These are phyloP conservation scores for Tritrichomonas musculus DNA, from an alignment of 208 protist genomes.

Conservation along the genomic window DNA sequence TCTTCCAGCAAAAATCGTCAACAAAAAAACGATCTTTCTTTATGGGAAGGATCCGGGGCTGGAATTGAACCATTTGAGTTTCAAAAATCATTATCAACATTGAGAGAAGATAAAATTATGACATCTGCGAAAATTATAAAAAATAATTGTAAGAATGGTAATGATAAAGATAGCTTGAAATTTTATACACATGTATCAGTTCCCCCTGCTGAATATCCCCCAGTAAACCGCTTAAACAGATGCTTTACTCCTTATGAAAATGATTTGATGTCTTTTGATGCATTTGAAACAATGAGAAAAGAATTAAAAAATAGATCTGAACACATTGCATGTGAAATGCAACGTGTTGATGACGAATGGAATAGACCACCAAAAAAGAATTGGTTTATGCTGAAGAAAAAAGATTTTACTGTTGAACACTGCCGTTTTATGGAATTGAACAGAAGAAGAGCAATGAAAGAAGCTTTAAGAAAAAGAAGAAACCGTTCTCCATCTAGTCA, in stretches of 20 bases:
- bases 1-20: neutral
- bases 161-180: no score
- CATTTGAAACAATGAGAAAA: neutral
- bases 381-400: slow-evolving; percentile 1
- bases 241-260: slow-evolving; percentile 28
- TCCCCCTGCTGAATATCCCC: no score
- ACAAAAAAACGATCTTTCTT: neutral
- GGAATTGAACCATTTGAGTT: slow-evolving; percentile 22
- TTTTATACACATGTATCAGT: no score
- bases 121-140: neutral
- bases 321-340: neutral
- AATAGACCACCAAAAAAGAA: neutral
- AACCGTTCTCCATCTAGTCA: no score
- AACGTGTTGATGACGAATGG: neutral
- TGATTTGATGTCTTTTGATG: slow-evolving; percentile 28
- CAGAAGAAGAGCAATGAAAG: neutral
- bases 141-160: no score
- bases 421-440: neutral
- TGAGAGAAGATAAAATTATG: neutral
- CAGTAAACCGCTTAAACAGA: neutral
- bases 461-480: neutral
- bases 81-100: neutral
- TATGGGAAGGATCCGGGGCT: neutral
- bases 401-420: neutral
- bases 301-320: neutral